These are phyloP conservation scores for Odontarrhena argentea DNA, from an alignment of 345 rosid species.

Conservation along the genomic window DNA sequence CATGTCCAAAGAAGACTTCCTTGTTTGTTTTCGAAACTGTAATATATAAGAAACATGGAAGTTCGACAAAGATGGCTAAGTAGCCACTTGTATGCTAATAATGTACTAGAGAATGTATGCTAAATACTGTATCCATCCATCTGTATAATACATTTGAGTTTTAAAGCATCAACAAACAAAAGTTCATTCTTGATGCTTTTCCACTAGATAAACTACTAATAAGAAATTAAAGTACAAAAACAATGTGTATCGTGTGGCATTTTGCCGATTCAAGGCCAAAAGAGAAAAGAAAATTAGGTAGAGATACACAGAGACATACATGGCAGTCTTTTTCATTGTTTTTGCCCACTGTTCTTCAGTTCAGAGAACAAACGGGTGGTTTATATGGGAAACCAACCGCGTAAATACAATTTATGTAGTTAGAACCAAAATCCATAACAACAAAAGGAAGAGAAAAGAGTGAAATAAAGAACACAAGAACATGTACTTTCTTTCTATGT, in stretches of 20 bases:
- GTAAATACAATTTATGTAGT: slow-evolving; percentile 38
- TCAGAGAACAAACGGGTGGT: slow-evolving; percentile 35
- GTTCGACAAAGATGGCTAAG: background rate
- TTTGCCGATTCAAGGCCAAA: background rate
- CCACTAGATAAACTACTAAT: background rate
- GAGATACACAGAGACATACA: slow-evolving; percentile 13
- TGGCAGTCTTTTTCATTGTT: slow-evolving; percentile 29
- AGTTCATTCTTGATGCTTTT: background rate
- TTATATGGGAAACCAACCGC: slow-evolving; percentile 33
- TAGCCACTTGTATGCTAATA: slow-evolving; percentile 28
- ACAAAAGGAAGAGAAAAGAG: slow-evolving; percentile 23
- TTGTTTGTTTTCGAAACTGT: slow-evolving; percentile 36
- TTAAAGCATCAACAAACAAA: background rate
- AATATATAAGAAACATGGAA: slow-evolving; percentile 30
- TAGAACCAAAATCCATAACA: slow-evolving; percentile 37
- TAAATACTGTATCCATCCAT: slow-evolving; percentile 11
- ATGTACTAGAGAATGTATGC: slow-evolving; percentile 8
- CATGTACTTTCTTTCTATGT: slow-evolving; percentile 38
- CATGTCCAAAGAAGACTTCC: slow-evolving; percentile 19
- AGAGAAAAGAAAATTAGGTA: background rate
- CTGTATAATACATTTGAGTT: slow-evolving; percentile 14
- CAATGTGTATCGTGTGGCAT: background rate
- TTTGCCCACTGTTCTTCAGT: slow-evolving; percentile 29
- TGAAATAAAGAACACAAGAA: slow-evolving; percentile 32
- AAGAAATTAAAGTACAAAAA: background rate